Evolutionary conservation across 305 asterid genomes (phyloP).

Genomic region (Euphrasia arctica): DNA sequence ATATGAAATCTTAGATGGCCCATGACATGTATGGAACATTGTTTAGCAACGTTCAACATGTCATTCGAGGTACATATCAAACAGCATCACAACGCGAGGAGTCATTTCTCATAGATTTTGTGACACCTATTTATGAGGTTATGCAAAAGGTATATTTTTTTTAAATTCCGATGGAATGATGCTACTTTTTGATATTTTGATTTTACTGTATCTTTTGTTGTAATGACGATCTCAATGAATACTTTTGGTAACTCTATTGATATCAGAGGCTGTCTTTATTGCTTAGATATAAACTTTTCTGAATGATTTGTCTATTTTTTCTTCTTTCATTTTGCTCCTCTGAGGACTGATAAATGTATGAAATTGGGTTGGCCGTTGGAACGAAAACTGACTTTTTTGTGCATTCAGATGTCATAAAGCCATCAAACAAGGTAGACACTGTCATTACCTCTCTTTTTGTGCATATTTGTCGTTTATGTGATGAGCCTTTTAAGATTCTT

Average conservation of each 20-base stretch:
- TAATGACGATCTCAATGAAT: constrained; percentile 90
- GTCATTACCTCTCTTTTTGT: constrained; percentile 13
- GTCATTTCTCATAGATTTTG: constrained; percentile 75
- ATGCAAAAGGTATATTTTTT: constrained; percentile 55
- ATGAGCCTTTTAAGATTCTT: constrained; percentile 11
- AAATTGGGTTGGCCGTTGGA: constrained; percentile 97
- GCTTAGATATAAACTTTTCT: constrained; percentile 11
- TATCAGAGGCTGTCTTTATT: constrained; percentile 22
- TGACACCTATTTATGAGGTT: constrained; percentile 88
- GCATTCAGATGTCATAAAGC: constrained; percentile 53
- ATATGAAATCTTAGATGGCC: constrained; percentile 71
- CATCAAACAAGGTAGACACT: constrained; percentile 44
- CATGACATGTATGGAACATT: constrained; percentile 64
- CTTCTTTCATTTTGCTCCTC: constrained; percentile 26
- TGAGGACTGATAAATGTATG: constrained; percentile 75
- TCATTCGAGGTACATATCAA: constrained; percentile 62
- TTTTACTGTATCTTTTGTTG: constrained; percentile 15
- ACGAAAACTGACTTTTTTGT: constrained; percentile 28
- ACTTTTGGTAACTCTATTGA: constrained; percentile 74
- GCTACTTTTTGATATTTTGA: constrained; percentile 21
- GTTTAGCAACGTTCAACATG: constrained; percentile 59
- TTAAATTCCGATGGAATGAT: constrained; percentile 1
- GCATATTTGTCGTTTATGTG: neutral
- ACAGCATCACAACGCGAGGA: constrained; percentile 60
- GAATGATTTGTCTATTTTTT: constrained; percentile 20